Evolutionary conservation across 805 yeast species (phyloP), one percentile per base, ranked within the genome.

Genomic region (Starmerella vaccinii): DNA sequence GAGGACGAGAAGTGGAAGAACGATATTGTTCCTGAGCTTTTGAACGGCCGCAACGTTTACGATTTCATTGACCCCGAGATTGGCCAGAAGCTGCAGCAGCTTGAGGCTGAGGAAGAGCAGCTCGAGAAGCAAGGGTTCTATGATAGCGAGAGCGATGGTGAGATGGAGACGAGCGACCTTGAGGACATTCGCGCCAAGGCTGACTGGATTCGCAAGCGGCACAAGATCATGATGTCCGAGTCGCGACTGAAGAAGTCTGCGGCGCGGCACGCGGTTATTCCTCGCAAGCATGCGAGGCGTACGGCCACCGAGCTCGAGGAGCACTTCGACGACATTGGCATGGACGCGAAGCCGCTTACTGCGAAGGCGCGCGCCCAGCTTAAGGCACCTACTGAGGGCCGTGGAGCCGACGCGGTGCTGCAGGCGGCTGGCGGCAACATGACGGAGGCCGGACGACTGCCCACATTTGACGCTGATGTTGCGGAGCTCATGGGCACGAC

Each of bases 1-100:
- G 98, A 90, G 60, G 90, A 92, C 65, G 97, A 90, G 47, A 94
- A 86, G 57, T 92, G 99, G 99, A 90, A 90, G 76, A 80, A 87
- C 59, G 99, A 92, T 69, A 76, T 83, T 56, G 87, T 92, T 87
- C 99, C 99, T 24, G 99, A 92, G 74, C 76, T 92, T 49, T 73
- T 92, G 66, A 88, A 92, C 64, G 99, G 99, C 71, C 84, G 80
- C 73, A 92, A 92, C 66, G 96, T 92, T 52, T 90, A 88, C 71
- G 99, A 92, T 70, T 92, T 84, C 82, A 76, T 92, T 67, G 99
- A 92, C 64, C 87, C 95, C 39, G 98, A 92, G 60, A 92, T 92
- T 65, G 84, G 88, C 45, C 83, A 86, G 58, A 92, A 92, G 71
- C 76, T 92, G 65, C 87, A 87, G 70, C 95, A 95, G 16, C 74